A percentile compares a stretch with the other conserved stretches of the same genome.
Conservation (phyloP, 768 basidiomycete genomes). For the Flagelloscypha sp. region DNA sequence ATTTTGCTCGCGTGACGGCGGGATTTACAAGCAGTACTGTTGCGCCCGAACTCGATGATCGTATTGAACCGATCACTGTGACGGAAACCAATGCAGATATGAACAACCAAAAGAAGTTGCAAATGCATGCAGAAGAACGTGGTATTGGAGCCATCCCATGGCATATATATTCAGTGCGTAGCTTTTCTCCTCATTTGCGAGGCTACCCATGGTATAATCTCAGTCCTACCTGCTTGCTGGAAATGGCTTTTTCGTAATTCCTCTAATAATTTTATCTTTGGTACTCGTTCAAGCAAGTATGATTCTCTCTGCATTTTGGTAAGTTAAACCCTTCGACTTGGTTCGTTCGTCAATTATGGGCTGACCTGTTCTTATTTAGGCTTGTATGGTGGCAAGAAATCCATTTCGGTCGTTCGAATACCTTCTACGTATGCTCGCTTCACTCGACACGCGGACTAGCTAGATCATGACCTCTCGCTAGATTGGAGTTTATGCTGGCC, state of each 20-base stretch:
- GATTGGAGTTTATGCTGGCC: slow-evolving; percentile 76
- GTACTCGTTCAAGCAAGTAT: slow-evolving; percentile 60
- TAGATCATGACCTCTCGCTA: slow-evolving; percentile 32
- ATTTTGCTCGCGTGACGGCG: slow-evolving; percentile 63
- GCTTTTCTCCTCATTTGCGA: slow-evolving; percentile 17
- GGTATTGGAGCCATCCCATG: slow-evolving; percentile 63
- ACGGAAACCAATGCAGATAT: slow-evolving; percentile 2
- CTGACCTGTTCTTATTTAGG: slow-evolving; percentile 48
- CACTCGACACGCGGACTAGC: slow-evolving; percentile 21
- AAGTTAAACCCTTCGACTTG: slow-evolving; percentile 14
- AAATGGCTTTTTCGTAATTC: slow-evolving; percentile 55
- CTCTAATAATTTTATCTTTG: slow-evolving; percentile 53
- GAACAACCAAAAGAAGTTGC: slow-evolving; percentile 9
- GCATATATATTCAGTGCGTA: slow-evolving; percentile 35
- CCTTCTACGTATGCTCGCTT: slow-evolving; percentile 21
- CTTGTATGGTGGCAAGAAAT: slow-evolving; percentile 80
- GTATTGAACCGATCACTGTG: slow-evolving; percentile 10
- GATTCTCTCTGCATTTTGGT: slow-evolving; percentile 74
- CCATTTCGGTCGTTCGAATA: slow-evolving; percentile 60
- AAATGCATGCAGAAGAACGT: slow-evolving; percentile 81
- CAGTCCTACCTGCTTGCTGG: slow-evolving; percentile 63
- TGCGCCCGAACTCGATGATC: slow-evolving; percentile 30
- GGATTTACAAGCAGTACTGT: slow-evolving; percentile 73
- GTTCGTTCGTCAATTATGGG: background rate
- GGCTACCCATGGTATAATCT: slow-evolving; percentile 32